Conservation (phyloP, 441 rosid genomes). For the Mallotus japonicus region DNA sequence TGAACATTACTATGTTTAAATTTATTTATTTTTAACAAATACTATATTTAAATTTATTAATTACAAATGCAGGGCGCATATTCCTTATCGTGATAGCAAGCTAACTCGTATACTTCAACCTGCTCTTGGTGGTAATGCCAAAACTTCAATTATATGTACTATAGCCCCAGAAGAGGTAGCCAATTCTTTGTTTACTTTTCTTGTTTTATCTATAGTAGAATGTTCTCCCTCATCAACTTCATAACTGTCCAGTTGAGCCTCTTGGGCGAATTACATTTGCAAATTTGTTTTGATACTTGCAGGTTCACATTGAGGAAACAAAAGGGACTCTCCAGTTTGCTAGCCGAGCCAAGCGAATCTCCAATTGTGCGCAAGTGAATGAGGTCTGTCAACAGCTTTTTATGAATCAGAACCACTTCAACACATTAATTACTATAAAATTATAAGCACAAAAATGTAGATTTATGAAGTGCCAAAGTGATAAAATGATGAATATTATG, state of each 20-base stretch:
- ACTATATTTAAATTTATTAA: conserved; percentile 14
- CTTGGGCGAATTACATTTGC: not conserved
- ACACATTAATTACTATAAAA: not conserved
- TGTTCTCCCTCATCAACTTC: not conserved
- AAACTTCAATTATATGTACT: conserved; percentile 92
- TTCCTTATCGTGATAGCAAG: conserved; percentile 97
- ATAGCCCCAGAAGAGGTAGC: conserved; percentile 92
- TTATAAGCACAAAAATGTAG: not conserved
- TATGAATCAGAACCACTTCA: not conserved
- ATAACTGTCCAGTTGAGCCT: not conserved
- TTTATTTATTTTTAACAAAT: not conserved
- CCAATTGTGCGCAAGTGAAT: conserved; percentile 93
- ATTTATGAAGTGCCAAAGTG: not conserved
- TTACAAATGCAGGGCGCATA: conserved; percentile 63
- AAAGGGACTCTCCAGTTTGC: conserved; percentile 94
- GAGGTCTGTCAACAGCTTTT: conserved; percentile 51
- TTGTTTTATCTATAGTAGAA: not conserved
- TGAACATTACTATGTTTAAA: conserved; percentile 8
- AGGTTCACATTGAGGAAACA: conserved; percentile 91
- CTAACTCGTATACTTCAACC: conserved; percentile 96
- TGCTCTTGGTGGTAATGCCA: conserved; percentile 95
- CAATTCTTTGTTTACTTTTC: not conserved
- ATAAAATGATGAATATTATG: not conserved
- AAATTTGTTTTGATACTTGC: conserved; percentile 15
- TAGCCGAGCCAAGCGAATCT: conserved; percentile 89